phyloP scores from a whole-genome alignment of 768 basidiomycete species.

The Panellus pusillus region DNA sequence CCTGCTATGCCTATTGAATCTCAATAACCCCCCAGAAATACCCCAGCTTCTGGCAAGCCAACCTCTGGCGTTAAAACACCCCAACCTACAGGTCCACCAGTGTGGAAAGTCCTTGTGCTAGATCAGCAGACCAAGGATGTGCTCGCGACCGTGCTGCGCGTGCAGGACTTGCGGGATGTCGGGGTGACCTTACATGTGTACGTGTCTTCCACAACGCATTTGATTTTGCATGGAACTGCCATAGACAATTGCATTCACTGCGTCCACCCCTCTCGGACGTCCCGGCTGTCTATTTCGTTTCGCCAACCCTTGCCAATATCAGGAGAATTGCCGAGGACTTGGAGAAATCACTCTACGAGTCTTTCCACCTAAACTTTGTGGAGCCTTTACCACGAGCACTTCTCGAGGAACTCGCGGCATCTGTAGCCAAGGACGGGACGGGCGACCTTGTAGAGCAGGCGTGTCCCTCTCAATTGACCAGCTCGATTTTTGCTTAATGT shows the following conservation, averaged over 20 bases:
- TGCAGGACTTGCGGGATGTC: conserved; percentile 94
- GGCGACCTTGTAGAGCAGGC: conserved; percentile 82
- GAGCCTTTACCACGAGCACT: conserved; percentile 86
- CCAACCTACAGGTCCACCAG: conserved; percentile 63
- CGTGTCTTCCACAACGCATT: conserved; percentile 30
- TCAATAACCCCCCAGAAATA: conserved; percentile 63
- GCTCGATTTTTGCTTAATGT: conserved; percentile 11
- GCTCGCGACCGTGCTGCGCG: conserved; percentile 90
- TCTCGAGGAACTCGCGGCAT: conserved; percentile 90
- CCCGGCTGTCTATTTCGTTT: conserved; percentile 95
- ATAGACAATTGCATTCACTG: conserved; percentile 85
- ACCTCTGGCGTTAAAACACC: conserved; percentile 49
- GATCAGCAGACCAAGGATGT: conserved; percentile 97
- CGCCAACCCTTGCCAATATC: conserved; percentile 85
- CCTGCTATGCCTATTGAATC: conserved; percentile 81
- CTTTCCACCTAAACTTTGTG: conserved; percentile 93
- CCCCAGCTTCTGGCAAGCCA: conserved; percentile 39
- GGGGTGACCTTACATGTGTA: conserved; percentile 98
- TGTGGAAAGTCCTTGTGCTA: conserved; percentile 96
- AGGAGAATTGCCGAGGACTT: conserved; percentile 92
- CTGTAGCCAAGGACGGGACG: conserved; percentile 82
- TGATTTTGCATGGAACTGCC: conserved; percentile 2
- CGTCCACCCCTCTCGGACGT: conserved; percentile 93
- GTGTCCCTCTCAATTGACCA: conserved; percentile 13
- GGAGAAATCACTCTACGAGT: conserved; percentile 85